phyloP scores from a whole-genome alignment of 306 rosid genomes.

The Cucurbita moschata region DNA sequence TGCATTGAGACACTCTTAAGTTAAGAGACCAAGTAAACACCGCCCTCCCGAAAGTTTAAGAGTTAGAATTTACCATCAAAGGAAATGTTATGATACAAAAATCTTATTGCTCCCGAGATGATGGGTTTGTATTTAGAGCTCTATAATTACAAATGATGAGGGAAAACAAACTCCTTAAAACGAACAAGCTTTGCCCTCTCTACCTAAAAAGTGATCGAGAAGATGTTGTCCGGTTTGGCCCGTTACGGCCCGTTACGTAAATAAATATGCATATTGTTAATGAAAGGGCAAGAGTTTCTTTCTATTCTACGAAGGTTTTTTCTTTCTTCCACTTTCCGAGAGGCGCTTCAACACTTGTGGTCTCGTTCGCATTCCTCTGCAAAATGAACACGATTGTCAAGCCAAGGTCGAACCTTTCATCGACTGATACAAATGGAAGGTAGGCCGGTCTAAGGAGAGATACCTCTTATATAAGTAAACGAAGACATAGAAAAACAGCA shows the following conservation, averaged over 20 bases:
- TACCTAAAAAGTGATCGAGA: background rate
- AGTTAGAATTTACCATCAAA: background rate
- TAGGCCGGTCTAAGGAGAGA: background rate
- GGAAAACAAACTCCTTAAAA: background rate
- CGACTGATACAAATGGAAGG: conserved; percentile 1
- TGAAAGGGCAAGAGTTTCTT: background rate
- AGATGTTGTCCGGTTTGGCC: too few species aligned
- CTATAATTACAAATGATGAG: background rate
- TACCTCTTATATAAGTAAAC: conserved; percentile 74
- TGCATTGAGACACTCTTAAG: too few species aligned
- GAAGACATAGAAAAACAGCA: conserved; percentile 72
- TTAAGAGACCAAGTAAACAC: too few species aligned
- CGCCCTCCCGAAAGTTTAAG: too few species aligned
- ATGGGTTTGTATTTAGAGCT: background rate
- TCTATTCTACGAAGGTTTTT: conserved; percentile 45
- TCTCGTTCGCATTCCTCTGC: conserved; percentile 55
- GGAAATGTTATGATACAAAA: background rate
- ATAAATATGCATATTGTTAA: background rate
- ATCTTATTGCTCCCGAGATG: background rate
- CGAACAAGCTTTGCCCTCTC: background rate
- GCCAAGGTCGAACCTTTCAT: background rate
- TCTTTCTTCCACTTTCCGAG: conserved; percentile 37
- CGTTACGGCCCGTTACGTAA: background rate
- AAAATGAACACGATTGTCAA: conserved; percentile 9
- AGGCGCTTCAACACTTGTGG: conserved; percentile 71